phyloP scores from a whole-genome alignment of 1,139 yeast species.

The Geotrichum restrictum region DNA sequence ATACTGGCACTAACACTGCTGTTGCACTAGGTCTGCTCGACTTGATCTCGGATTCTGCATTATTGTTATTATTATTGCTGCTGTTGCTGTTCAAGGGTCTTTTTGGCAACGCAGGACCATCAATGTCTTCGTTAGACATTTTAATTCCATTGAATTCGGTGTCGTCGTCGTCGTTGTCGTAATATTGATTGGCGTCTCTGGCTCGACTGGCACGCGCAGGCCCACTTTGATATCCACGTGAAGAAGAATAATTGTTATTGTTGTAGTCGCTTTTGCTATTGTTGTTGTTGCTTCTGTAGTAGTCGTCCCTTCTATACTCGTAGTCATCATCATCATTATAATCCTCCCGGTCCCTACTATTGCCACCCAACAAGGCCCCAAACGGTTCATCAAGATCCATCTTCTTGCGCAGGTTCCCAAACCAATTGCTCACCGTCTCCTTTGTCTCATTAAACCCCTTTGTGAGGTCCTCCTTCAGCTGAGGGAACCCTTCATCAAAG shows the following conservation, averaged over 20 bases:
- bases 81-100: too few relatives aligned
- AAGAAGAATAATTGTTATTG: slow-evolving; percentile 11
- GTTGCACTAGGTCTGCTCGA: too few relatives aligned
- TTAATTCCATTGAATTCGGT: slow-evolving; percentile 35
- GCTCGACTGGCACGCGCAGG: slow-evolving; percentile 7
- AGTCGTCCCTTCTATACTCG: slow-evolving; percentile 25
- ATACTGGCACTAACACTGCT: too few relatives aligned
- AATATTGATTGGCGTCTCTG: neutral
- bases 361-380: slow-evolving; percentile 28
- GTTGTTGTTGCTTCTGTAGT: slow-evolving; percentile 15
- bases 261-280: slow-evolving; percentile 24
- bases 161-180: slow-evolving; percentile 17
- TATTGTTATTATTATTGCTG: too few relatives aligned
- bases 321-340: slow-evolving; percentile 22
- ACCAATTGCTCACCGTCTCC: slow-evolving; percentile 75
- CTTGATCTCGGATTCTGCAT: too few relatives aligned
- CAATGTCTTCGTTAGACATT: slow-evolving; percentile 30
- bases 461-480: slow-evolving; percentile 62
- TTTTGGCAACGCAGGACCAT: slow-evolving; percentile 33
- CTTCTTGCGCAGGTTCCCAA: slow-evolving; percentile 64
- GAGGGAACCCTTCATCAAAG: slow-evolving; percentile 59
- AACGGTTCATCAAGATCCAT: slow-evolving; percentile 41
- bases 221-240: slow-evolving; percentile 10
- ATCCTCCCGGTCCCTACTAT: slow-evolving; percentile 26
- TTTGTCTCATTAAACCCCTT: slow-evolving; percentile 85